These are phyloP conservation scores for Staphylotrichum tortipilum DNA, from an alignment of 495 filamentous ascomycete genomes.

Conservation along the genomic window DNA sequence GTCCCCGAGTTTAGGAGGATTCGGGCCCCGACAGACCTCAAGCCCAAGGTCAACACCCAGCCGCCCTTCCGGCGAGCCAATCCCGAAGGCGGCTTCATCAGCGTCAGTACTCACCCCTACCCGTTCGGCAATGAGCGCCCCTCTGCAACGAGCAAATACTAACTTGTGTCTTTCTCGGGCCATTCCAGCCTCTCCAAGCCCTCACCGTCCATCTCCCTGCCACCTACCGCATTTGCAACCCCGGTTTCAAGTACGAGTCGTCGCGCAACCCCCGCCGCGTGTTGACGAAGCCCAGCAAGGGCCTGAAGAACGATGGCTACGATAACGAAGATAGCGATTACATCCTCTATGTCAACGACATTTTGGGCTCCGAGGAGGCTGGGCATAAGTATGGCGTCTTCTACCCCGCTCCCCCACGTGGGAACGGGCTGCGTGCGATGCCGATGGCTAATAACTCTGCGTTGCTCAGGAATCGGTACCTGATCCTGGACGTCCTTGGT, in stretches of 20 bases:
- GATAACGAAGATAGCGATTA: slow-evolving; percentile 99
- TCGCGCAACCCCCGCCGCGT: slow-evolving; percentile 96
- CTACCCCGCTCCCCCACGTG: no score
- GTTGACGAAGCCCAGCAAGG: slow-evolving; percentile 98
- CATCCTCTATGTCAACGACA: slow-evolving; percentile 98
- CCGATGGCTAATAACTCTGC: slow-evolving; percentile 12
- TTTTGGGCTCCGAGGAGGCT: slow-evolving; percentile 93
- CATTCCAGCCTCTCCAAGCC: slow-evolving; percentile 78
- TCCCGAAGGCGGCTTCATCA: slow-evolving; percentile 97
- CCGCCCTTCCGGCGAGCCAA: slow-evolving; percentile 89
- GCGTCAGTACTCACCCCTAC: slow-evolving; percentile 73
- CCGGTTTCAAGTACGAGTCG: slow-evolving; percentile 96
- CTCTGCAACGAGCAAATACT: no score
- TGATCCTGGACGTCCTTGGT: slow-evolving; percentile 95
- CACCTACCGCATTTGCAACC: slow-evolving; percentile 98
- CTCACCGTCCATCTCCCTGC: slow-evolving; percentile 87
- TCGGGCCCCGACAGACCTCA: slow-evolving; percentile 60
- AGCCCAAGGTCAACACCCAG: slow-evolving; percentile 75
- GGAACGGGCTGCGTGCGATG: not conserved
- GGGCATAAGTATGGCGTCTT: slow-evolving; percentile 75
- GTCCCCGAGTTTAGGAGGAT: slow-evolving; percentile 83
- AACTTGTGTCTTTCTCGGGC: slow-evolving; percentile 1
- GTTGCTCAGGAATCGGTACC: slow-evolving; percentile 75
- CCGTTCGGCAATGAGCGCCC: no score
- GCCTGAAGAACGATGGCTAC: slow-evolving; percentile 96